Evolutionary conservation across 2,329 filamentous ascomycete species (phyloP).

Genomic region (Myriosclerotinia curreyana): DNA sequence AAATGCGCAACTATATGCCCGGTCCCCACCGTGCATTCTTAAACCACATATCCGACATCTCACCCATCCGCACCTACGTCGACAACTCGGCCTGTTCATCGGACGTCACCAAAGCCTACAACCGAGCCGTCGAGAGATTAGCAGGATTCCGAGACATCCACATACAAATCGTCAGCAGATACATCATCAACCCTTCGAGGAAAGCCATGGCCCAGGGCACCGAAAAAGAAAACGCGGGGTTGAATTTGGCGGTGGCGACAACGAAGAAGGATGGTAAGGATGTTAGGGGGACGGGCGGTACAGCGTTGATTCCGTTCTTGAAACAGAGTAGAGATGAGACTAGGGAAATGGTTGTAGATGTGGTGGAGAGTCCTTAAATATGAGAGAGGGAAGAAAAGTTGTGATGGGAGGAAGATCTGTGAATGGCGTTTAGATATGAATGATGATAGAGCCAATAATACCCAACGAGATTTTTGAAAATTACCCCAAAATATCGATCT

Average conservation of each 20-base stretch:
- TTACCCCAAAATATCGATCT: too few species aligned
- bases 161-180: constrained; percentile 83
- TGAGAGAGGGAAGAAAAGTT: too few species aligned
- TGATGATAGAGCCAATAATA: constrained; percentile 7
- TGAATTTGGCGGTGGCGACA: constrained; percentile 37
- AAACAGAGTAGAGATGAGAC: constrained; percentile 90
- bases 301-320: constrained; percentile 81
- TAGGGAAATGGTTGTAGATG: constrained; percentile 39
- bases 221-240: constrained; percentile 46
- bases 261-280: constrained; percentile 34
- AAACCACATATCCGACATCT: constrained; percentile 62
- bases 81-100: constrained; percentile 43
- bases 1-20: constrained; percentile 90
- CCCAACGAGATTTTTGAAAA: background rate
- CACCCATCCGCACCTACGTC: constrained; percentile 72
- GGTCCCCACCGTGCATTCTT: constrained; percentile 78
- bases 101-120: constrained; percentile 60
- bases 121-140: constrained; percentile 71
- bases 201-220: constrained; percentile 35
- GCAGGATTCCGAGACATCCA: constrained; percentile 78
- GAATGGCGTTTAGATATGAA: background rate
- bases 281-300: constrained; percentile 82
- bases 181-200: constrained; percentile 78
- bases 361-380: background rate
- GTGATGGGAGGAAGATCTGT: background rate